These are phyloP conservation scores for Pseudocercospora pini-densiflorae DNA, from an alignment of 2,329 filamentous ascomycete genomes.

Conservation along the genomic window DNA sequence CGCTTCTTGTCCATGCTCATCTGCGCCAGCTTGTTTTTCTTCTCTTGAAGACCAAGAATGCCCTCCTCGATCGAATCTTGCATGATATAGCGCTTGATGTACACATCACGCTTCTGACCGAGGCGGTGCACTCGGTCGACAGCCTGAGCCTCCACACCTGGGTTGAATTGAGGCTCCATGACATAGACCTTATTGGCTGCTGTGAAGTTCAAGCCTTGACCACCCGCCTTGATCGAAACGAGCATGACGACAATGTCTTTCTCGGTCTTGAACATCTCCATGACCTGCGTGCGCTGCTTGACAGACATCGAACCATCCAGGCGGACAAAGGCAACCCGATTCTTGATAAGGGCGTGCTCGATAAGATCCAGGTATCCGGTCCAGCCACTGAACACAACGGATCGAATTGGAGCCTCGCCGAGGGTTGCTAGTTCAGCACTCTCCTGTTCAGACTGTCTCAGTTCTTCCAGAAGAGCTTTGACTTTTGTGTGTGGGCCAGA, in stretches of 20 bases:
- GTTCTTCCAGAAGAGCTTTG: conserved; percentile 74
- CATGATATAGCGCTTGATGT: conserved; percentile 91
- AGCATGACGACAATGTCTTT: conserved; percentile 76
- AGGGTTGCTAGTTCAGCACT: conserved; percentile 61
- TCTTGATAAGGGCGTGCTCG: conserved; percentile 73
- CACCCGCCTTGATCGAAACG: conserved; percentile 90
- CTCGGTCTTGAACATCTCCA: conserved; percentile 78
- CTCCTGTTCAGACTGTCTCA: conserved; percentile 67
- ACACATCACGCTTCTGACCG: conserved; percentile 85
- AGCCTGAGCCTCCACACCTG: conserved; percentile 90
- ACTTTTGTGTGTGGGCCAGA: conserved; percentile 92
- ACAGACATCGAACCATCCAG: conserved; percentile 90
- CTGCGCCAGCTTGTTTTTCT: conserved; percentile 89
- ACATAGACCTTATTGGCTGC: conserved; percentile 86
- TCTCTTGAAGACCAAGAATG: conserved; percentile 85
- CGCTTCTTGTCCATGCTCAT: conserved; percentile 72
- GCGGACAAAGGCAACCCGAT: conserved; percentile 72
- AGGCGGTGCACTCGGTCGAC: conserved; percentile 91
- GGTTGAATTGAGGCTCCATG: conserved; percentile 99
- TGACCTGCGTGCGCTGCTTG: conserved; percentile 70
- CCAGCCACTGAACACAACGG: conserved; percentile 96
- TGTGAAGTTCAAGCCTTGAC: conserved; percentile 88
- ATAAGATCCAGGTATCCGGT: conserved; percentile 94
- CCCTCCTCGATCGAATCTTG: conserved; percentile 88
- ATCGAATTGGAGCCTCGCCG: conserved; percentile 71